Evolutionary conservation across 768 basidiomycete species (phyloP), one percentile per base, ranked within the genome.

Genomic region (Galerina sulciceps): DNA sequence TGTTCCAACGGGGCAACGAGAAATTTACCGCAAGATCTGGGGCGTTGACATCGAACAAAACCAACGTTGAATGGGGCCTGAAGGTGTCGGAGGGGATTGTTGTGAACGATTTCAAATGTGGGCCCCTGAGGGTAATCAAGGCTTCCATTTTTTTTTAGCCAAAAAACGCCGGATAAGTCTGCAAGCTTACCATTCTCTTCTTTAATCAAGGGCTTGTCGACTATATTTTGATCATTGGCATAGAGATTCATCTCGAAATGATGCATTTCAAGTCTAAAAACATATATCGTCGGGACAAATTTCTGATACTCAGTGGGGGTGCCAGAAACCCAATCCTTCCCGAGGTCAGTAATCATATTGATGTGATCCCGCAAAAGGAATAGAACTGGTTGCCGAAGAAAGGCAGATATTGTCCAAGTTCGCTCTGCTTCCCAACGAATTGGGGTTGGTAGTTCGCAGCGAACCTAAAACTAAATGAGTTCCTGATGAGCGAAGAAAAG

Each of bases 171-270:
- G 15, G 37, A 53, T 41, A 47, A 40, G n/a, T 4, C 35, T 15
- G 50, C 31, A 41, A 52, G 13, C 35, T 36, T 66, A 94, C 94
- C 88, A 70, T 99, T 98, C 65, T 94, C 91, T n/a, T 94, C 90
- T 55, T 75, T 77, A 56, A 87, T 77, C 35, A 88, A 75, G 2
- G 95, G 94, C 60, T 90, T 91, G 76, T 97, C 94, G 49, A 99
- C 91, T 68, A 99, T 93, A 68, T 99, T 99, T 68, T 94, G 94
- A 72, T 99, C 96, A 68, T 99, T 99, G 51, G 92, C 86, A 68
- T 93, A 96, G 22, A 92, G 70, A 64, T 90, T 89, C 49, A 96
- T 69, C 58, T 85, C 82, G 72, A 87, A 96, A 66, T 93, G 86
- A 68, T 87, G 80, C 58, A 98, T 72, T 55, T 86, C 81, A 47